Percentiles rank a stretch among this genome's conserved stretches.
Evolutionary conservation across 148 eudicot species (phyloP).

Genomic region (Agrostemma githago): DNA sequence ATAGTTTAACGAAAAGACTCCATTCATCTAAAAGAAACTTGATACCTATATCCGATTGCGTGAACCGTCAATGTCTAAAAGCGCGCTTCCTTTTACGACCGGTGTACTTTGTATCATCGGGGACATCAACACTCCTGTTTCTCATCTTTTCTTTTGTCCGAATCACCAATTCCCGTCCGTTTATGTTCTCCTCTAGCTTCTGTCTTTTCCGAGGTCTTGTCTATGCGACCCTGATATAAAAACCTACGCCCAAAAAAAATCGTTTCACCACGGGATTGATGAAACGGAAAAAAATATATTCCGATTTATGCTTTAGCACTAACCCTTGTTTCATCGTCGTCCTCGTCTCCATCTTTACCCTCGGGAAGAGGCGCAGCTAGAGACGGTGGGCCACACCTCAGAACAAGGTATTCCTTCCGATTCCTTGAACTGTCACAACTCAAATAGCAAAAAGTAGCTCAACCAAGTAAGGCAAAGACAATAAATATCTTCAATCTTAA

Average conservation of each 20-base stretch:
- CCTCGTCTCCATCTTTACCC: constrained; percentile 61
- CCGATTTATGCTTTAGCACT: constrained; percentile 15
- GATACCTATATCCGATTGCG: no score
- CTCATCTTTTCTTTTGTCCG: constrained; percentile 65
- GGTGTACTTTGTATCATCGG: background rate
- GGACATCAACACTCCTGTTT: constrained; percentile 37
- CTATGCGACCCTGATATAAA: constrained; percentile 62
- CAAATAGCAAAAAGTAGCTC: no score
- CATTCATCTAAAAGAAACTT: no score
- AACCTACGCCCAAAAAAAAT: constrained; percentile 50
- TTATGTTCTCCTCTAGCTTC: constrained; percentile 43
- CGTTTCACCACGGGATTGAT: background rate
- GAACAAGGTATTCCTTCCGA: constrained; percentile 87
- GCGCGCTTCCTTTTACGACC: background rate
- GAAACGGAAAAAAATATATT: background rate
- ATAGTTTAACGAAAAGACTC: no score
- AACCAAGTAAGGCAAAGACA: background rate
- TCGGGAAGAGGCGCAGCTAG: constrained; percentile 50
- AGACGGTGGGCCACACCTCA: constrained; percentile 87
- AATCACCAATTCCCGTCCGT: constrained; percentile 64
- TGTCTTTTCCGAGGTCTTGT: constrained; percentile 72
- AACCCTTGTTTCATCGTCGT: constrained; percentile 53
- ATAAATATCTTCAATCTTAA: background rate
- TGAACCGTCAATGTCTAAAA: background rate
- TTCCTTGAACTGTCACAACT: constrained; percentile 47